Conservation (phyloP, 140 eudicot species). For the Stevia rebaudiana region DNA sequence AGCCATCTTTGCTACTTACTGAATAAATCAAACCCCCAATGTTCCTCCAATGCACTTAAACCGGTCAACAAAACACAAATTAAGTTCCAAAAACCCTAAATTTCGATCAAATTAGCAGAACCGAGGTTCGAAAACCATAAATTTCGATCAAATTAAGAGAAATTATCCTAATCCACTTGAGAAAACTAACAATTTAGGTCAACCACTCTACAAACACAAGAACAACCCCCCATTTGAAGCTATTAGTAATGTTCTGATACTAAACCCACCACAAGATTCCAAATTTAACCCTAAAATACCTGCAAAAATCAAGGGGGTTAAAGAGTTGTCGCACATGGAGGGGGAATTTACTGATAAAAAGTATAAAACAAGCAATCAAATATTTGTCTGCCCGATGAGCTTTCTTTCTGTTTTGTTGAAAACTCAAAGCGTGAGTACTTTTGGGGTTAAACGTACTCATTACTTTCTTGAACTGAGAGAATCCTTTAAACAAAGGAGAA, state of each 20-base stretch:
- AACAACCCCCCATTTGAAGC: constrained; percentile 37
- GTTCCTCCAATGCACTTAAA: not conserved
- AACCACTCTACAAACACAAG: constrained; percentile 47
- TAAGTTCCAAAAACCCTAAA: constrained; percentile 32
- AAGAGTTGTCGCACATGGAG: constrained; percentile 30
- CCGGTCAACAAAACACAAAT: constrained; percentile 16
- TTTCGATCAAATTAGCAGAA: constrained; percentile 11
- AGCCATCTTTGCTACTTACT: constrained; percentile 49
- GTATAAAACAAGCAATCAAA: constrained; percentile 29
- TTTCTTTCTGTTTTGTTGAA: constrained; percentile 30
- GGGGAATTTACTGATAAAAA: constrained; percentile 16
- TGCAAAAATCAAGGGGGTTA: constrained; percentile 18
- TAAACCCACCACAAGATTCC: constrained; percentile 69
- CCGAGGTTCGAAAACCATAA: not conserved
- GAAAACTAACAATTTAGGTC: constrained; percentile 46
- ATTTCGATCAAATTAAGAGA: not conserved
- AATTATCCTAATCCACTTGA: constrained; percentile 19
- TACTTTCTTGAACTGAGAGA: constrained; percentile 24
- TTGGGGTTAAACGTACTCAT: constrained; percentile 45
- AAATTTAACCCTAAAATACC: constrained; percentile 40
- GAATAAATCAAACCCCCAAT: not conserved
- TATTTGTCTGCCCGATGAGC: constrained; percentile 26
- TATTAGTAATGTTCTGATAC: constrained; percentile 33
- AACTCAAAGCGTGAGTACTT: constrained; percentile 30
- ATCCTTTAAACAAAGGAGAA: constrained; percentile 12